Conservation (phyloP, 1,284 basidiomycete species). For the Apiotrichum brassicae region DNA sequence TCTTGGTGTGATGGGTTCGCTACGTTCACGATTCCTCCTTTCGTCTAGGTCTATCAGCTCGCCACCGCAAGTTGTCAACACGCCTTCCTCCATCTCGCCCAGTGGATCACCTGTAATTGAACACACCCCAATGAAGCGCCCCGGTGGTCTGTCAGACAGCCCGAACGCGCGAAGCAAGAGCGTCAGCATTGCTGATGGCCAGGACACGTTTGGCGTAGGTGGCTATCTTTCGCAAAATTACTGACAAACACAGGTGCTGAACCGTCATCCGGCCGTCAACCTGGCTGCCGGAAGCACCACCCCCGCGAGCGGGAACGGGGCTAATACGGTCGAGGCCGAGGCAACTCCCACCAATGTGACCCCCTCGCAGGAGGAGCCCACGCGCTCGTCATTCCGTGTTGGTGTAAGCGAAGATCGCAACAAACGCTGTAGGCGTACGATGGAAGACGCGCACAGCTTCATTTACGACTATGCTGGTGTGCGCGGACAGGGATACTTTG, state of each 20-base stretch:
- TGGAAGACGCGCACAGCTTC: slow-evolving; percentile 98
- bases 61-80: slow-evolving; percentile 4
- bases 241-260: slow-evolving; percentile 47
- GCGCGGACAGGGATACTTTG: slow-evolving; percentile 93
- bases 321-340: not conserved
- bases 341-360: not conserved
- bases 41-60: not conserved
- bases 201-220: slow-evolving; percentile 69
- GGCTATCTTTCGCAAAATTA: not conserved
- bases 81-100: slow-evolving; percentile 10
- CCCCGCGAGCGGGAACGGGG: too few relatives aligned
- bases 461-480: slow-evolving; percentile 87
- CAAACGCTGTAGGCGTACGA: slow-evolving; percentile 80
- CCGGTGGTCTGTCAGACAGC: slow-evolving; percentile 35
- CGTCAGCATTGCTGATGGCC: slow-evolving; percentile 62
- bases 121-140: slow-evolving; percentile 19
- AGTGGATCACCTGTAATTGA: slow-evolving; percentile 14
- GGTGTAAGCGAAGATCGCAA: slow-evolving; percentile 80
- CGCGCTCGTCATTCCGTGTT: slow-evolving; percentile 53
- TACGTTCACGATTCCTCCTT: not conserved
- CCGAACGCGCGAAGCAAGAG: slow-evolving; percentile 67
- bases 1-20: not conserved
- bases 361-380: not conserved
- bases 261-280: slow-evolving; percentile 44
- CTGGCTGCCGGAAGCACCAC: not conserved